A percentile compares a stretch with the other conserved stretches of the same genome.
phyloP scores from a whole-genome alignment of 2,329 filamentous ascomycete genomes.

The Paecilomyces formosus region DNA sequence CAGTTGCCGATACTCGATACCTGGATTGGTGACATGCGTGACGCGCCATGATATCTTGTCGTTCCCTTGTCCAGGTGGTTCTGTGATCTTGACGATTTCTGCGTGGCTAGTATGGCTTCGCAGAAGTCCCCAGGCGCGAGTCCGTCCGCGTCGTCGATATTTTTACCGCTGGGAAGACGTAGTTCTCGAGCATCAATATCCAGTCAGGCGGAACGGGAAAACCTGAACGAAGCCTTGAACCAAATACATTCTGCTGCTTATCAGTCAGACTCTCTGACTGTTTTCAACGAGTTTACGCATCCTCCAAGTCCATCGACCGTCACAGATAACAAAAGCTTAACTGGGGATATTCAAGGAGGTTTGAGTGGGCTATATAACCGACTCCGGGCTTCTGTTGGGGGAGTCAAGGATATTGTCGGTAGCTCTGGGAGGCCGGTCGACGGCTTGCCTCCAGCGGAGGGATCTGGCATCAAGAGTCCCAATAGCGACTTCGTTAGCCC shows the following conservation, averaged over 20 bases:
- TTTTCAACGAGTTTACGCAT: constrained; percentile 81
- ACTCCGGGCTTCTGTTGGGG: constrained; percentile 74
- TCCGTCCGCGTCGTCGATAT: constrained; percentile 37
- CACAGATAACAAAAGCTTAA: constrained; percentile 61
- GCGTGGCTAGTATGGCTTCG: constrained; percentile 22
- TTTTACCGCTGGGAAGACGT: constrained; percentile 38
- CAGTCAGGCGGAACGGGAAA: constrained; percentile 60
- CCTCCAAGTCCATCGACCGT: constrained; percentile 55
- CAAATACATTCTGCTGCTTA: constrained; percentile 86
- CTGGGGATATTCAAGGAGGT: constrained; percentile 73
- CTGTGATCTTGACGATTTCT: constrained; percentile 1
- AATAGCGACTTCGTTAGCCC: constrained; percentile 17
- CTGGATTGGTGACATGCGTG: constrained; percentile 1
- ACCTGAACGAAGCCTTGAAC: constrained; percentile 69
- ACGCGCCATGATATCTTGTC: not conserved
- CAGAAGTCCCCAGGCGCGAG: constrained; percentile 32
- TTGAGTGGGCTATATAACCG: constrained; percentile 84
- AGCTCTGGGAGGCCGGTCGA: constrained; percentile 24
- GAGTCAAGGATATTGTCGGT: constrained; percentile 48
- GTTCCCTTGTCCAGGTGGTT: constrained; percentile 5
- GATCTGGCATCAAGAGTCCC: constrained; percentile 17
- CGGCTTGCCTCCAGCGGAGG: constrained; percentile 15
- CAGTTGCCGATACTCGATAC: not conserved
- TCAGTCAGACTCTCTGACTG: constrained; percentile 74
- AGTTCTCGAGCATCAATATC: constrained; percentile 45